Conservation (phyloP, 441 rosid species). For the Gossypium schwendimanii region DNA sequence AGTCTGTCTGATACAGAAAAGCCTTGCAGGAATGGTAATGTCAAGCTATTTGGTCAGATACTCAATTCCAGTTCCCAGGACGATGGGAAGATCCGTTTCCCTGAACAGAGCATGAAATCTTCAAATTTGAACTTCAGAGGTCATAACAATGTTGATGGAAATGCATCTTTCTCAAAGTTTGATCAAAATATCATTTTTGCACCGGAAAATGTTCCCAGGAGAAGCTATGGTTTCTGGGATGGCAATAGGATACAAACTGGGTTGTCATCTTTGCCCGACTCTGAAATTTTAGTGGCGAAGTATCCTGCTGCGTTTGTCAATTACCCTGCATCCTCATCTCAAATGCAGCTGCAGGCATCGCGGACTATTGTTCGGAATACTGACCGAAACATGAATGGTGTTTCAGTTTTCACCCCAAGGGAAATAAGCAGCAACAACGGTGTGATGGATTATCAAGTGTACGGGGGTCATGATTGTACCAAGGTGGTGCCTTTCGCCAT, state of each 20-base stretch:
- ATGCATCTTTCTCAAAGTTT: constrained; percentile 29
- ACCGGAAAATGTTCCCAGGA: constrained; percentile 59
- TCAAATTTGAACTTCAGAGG: constrained; percentile 33
- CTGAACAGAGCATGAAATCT: constrained; percentile 31
- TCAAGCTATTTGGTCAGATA: constrained; percentile 87
- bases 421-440: constrained; percentile 31
- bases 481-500: constrained; percentile 35
- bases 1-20: constrained; percentile 47
- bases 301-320: constrained; percentile 72
- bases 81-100: constrained; percentile 31
- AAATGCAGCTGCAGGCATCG: constrained; percentile 40
- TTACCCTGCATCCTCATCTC: constrained; percentile 31
- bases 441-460: constrained; percentile 43
- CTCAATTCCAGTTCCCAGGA: constrained; percentile 39
- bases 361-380: constrained; percentile 29
- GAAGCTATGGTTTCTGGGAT: constrained; percentile 81
- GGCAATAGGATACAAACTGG: constrained; percentile 75
- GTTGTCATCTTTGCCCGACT: constrained; percentile 64
- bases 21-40: constrained; percentile 59
- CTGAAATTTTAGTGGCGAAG: constrained; percentile 57
- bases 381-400: constrained; percentile 31
- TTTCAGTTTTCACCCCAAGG: neutral
- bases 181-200: constrained; percentile 38
- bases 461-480: constrained; percentile 25
- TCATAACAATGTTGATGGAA: constrained; percentile 29